These are phyloP conservation scores for Candida sanyaensis DNA, from an alignment of 1,139 yeast genomes.

Conservation along the genomic window DNA sequence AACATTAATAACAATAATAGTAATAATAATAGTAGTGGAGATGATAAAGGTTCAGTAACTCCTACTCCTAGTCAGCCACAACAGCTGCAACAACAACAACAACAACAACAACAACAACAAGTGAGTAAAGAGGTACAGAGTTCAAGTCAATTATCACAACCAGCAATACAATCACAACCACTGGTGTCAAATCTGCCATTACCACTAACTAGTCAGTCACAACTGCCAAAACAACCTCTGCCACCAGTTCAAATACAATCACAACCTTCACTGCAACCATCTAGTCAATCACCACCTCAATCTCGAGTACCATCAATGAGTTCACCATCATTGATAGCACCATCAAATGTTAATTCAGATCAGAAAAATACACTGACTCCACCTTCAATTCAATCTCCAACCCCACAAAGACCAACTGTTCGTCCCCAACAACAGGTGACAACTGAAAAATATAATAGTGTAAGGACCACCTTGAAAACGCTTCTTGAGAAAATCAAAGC, in stretches of 20 bases:
- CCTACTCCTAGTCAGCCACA: not conserved
- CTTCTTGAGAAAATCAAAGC: constrained; percentile 42
- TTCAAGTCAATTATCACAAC: not conserved
- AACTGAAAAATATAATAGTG: constrained; percentile 42
- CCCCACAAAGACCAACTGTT: constrained; percentile 11
- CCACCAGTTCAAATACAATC: not conserved
- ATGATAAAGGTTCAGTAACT: not conserved
- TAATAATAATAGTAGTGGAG: not conserved
- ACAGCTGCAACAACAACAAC: too few species aligned
- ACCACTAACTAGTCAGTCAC: not conserved
- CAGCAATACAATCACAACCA: constrained; percentile 1
- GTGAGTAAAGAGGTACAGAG: not conserved
- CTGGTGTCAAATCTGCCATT: constrained; percentile 1
- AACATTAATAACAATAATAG: too few species aligned
- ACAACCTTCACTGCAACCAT: not conserved
- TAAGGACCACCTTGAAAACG: constrained; percentile 39
- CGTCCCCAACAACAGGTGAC: constrained; percentile 25
- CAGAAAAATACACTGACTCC: constrained; percentile 8
- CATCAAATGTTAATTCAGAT: constrained; percentile 6
- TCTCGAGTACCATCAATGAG: constrained; percentile 1
- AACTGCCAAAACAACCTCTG: not conserved
- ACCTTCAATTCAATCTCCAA: constrained; percentile 9
- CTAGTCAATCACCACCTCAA: constrained; percentile 4
- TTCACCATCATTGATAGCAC: constrained; percentile 9
- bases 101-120: not conserved